These are phyloP conservation scores for Debaryomyces robertsiae DNA, from an alignment of 1,139 yeast species.

Conservation along the genomic window DNA sequence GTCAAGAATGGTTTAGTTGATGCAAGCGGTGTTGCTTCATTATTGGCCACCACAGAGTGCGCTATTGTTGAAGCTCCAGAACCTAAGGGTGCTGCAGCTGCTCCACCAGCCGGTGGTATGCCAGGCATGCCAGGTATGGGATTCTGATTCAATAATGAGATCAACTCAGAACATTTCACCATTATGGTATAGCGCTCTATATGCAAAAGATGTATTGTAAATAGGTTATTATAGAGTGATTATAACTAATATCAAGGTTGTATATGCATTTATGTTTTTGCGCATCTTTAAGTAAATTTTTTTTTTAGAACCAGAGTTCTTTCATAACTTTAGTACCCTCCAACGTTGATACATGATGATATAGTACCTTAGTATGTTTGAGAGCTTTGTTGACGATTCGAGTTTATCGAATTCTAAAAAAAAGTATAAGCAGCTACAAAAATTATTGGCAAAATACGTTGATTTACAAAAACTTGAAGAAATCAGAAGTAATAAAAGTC, in stretches of 20 bases:
- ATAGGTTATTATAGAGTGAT: constrained; percentile 12
- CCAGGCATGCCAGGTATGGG: constrained; percentile 32
- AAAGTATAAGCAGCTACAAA: constrained; percentile 17
- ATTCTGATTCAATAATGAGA: constrained; percentile 9
- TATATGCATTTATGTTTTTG: background rate
- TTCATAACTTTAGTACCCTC: background rate
- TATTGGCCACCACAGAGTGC: constrained; percentile 98
- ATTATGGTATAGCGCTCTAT: constrained; percentile 10
- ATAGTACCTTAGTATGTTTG: constrained; percentile 22
- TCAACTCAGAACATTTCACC: constrained; percentile 1
- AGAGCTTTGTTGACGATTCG: constrained; percentile 19
- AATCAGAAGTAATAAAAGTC: constrained; percentile 14
- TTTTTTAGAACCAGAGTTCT: constrained; percentile 1
- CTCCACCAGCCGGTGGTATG: constrained; percentile 58
- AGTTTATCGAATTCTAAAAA: constrained; percentile 17
- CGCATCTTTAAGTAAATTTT: constrained; percentile 5
- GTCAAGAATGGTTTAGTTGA: constrained; percentile 96
- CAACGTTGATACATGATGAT: constrained; percentile 1
- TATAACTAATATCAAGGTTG: constrained; percentile 4
- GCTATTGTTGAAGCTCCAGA: constrained; percentile 98
- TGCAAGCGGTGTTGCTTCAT: constrained; percentile 97
- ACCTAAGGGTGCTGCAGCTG: constrained; percentile 70
- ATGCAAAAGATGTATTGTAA: constrained; percentile 12
- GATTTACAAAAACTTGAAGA: constrained; percentile 22
- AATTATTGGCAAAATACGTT: constrained; percentile 22